Evolutionary conservation across 805 yeast genomes (phyloP), one percentile per base, ranked within the genome.

Genomic region (Candida nitratophila): DNA sequence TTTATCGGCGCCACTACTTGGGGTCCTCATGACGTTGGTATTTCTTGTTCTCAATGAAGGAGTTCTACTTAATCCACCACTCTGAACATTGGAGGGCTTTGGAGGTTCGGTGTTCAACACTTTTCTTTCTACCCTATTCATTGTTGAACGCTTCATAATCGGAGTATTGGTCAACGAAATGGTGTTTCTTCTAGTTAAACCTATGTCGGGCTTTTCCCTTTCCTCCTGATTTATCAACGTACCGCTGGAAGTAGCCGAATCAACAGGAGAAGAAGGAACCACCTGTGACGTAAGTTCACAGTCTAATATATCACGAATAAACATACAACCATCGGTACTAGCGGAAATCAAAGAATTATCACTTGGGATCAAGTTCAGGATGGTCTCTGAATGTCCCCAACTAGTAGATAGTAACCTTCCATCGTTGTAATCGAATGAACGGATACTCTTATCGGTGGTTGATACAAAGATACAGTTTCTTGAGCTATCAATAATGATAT

Each of bases 361-460:
- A 7, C 50, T 43, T 10, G 63, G 43, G 8, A 59, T 47, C 17
- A 81, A 45, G 0, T 76, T 73, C 14, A 74, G 56, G 5, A 80
- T 69, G 1, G 71, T 58, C 34, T 80, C 79, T 1, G 80, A 70
- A 49, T 76, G 81, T 0, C 77, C 90, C 83, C 84, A 83, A 39
- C 68, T 73, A 0, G 72, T 65, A 8, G 76, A 68, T 10, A 78
- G 37, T 10, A 69, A 69, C 41, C 63, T 73, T 1, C 81, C 83
- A 8, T 64, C 65, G 1, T 52, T 44, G 47, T 69, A 73, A 26
- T 68, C 66, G 53, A 73, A 79, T 2, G 69, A 51, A 21, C 85
- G 60, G 2, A 83, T 58, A 24, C 84, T 73, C 55, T 79, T 80
- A 56, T 83, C 89, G 0, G 76, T 57, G 2, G 77, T 69, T 1